phyloP scores from a whole-genome alignment of 805 yeast species.

The Candida bentonensis region DNA sequence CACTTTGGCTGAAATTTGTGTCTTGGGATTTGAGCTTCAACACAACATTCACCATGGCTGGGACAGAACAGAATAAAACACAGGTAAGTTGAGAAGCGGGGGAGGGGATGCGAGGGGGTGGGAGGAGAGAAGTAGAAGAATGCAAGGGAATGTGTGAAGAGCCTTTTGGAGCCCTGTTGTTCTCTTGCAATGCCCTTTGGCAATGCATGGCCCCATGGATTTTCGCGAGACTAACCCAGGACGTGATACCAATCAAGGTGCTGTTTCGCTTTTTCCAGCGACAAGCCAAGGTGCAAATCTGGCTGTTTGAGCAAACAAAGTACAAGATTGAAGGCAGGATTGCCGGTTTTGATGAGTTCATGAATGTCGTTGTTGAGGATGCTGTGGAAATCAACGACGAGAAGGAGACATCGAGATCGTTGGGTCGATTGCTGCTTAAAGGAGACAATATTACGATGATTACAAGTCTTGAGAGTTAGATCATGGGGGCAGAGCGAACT shows the following conservation, averaged over 20 bases:
- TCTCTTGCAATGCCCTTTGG: too few species aligned
- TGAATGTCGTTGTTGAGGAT: slow-evolving; percentile 63
- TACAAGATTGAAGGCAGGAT: slow-evolving; percentile 70
- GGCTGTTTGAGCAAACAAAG: slow-evolving; percentile 80
- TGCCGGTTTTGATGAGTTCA: slow-evolving; percentile 89
- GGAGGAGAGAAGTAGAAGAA: too few species aligned
- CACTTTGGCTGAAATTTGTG: too few species aligned
- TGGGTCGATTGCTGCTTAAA: slow-evolving; percentile 54
- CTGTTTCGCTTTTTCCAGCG: slow-evolving; percentile 78
- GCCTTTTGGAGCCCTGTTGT: too few species aligned
- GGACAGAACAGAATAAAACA: too few species aligned
- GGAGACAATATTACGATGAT: slow-evolving; percentile 90
- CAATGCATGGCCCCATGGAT: too few species aligned
- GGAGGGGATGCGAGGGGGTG: too few species aligned
- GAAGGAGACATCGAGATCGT: slow-evolving; percentile 33
- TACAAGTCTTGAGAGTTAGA: slow-evolving; percentile 13
- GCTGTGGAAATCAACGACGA: slow-evolving; percentile 49
- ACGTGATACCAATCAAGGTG: slow-evolving; percentile 85
- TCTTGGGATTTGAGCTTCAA: too few species aligned
- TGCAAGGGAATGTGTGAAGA: too few species aligned
- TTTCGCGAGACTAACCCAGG: too few species aligned
- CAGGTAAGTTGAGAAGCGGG: too few species aligned
- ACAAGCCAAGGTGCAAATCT: slow-evolving; percentile 63
- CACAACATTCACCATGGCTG: too few species aligned
- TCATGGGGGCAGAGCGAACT: background rate